Conservation (phyloP, 768 basidiomycete species). For the Tephrocybe sp. region DNA sequence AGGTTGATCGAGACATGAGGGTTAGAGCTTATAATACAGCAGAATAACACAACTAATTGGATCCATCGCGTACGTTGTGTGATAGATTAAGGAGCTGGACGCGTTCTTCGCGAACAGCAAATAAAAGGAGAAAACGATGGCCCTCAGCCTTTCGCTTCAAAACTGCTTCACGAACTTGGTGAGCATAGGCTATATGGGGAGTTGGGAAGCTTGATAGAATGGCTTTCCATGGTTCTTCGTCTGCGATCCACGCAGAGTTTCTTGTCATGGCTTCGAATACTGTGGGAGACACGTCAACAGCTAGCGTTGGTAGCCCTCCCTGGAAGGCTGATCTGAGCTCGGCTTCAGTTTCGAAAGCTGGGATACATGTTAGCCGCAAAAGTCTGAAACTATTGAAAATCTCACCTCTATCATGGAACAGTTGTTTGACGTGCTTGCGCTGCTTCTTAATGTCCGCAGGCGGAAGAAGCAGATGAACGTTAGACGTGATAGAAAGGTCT, state of each 20-base stretch:
- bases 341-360: conserved; percentile 64
- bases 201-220: conserved; percentile 56
- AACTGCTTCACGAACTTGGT: conserved; percentile 67
- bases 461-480: conserved; percentile 67
- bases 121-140: conserved; percentile 60
- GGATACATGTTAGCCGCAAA: not conserved
- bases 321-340: conserved; percentile 61
- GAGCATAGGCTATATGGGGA: conserved; percentile 59
- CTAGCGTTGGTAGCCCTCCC: conserved; percentile 65
- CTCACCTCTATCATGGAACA: conserved; percentile 68
- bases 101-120: conserved; percentile 68
- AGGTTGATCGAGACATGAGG: not conserved
- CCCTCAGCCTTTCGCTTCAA: conserved; percentile 64
- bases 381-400: not conserved
- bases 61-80: conserved; percentile 16
- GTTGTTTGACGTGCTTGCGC: conserved; percentile 67
- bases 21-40: conserved; percentile 7
- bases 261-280: conserved; percentile 66
- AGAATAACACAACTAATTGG: conserved; percentile 11
- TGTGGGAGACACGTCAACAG: conserved; percentile 60
- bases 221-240: conserved; percentile 74
- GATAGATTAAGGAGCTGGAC: conserved; percentile 55
- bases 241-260: conserved; percentile 62
- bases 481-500: conserved; percentile 35
- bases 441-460: conserved; percentile 74